These are phyloP conservation scores for Beauveria rudraprayagi DNA, from an alignment of 2,329 filamentous ascomycete genomes.

Conservation along the genomic window DNA sequence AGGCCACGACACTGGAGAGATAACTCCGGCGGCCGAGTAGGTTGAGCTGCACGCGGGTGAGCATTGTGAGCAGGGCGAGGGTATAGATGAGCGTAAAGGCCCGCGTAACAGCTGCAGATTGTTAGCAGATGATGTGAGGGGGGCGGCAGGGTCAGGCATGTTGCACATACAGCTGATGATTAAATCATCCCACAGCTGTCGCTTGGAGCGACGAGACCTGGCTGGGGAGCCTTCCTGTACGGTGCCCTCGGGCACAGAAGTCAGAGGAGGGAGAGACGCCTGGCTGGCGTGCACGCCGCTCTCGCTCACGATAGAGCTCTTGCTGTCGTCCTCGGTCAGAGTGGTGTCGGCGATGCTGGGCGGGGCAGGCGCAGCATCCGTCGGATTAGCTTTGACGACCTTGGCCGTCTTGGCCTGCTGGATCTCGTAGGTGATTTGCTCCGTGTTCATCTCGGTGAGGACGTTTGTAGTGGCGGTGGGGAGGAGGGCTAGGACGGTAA, in stretches of 20 bases:
- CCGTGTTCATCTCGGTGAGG: slow-evolving; percentile 78
- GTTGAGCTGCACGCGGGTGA: slow-evolving; percentile 94
- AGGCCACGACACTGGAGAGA: slow-evolving; percentile 85
- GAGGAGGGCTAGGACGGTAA: slow-evolving; percentile 90
- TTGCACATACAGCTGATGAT: slow-evolving; percentile 76
- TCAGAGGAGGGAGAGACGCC: slow-evolving; percentile 46
- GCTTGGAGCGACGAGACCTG: slow-evolving; percentile 67
- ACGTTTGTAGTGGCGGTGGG: slow-evolving; percentile 89
- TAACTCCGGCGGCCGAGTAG: slow-evolving; percentile 93
- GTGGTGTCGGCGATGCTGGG: slow-evolving; percentile 61
- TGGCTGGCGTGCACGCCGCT: slow-evolving; percentile 80
- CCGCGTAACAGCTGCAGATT: slow-evolving; percentile 66
- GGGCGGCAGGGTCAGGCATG: background rate
- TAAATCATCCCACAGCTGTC: slow-evolving; percentile 93
- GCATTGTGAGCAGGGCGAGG: slow-evolving; percentile 76
- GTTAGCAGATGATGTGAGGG: slow-evolving; percentile 11
- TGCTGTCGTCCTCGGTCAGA: slow-evolving; percentile 73
- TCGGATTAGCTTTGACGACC: slow-evolving; percentile 47
- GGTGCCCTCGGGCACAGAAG: slow-evolving; percentile 20
- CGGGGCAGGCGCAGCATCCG: slow-evolving; percentile 45
- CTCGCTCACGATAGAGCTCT: slow-evolving; percentile 74
- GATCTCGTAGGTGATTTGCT: slow-evolving; percentile 85
- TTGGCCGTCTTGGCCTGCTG: slow-evolving; percentile 82
- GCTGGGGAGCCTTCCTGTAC: slow-evolving; percentile 29
- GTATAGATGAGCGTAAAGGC: slow-evolving; percentile 91